Conservation (phyloP, 441 rosid species). For the Aleurites moluccanus region DNA sequence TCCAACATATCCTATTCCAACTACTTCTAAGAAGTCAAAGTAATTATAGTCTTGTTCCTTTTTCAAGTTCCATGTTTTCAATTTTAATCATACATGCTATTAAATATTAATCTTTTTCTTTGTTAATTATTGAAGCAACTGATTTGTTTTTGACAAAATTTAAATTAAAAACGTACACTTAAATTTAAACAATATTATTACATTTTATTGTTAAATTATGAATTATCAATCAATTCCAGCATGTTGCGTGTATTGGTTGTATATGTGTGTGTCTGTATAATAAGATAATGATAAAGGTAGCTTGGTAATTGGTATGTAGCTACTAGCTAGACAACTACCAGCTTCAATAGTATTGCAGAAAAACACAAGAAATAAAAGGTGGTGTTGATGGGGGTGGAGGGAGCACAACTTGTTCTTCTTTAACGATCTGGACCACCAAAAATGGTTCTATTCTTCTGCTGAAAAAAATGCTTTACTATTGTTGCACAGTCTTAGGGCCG, state of each 20-base stretch:
- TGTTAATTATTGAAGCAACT: no score
- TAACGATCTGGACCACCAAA: not conserved
- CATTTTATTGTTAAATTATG: no score
- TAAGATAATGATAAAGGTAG: no score
- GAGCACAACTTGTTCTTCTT: conserved; percentile 1
- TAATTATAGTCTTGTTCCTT: no score
- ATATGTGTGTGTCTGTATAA: no score
- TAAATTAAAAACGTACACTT: no score
- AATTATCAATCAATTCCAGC: no score
- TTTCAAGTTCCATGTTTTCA: not conserved
- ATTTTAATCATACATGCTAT: not conserved
- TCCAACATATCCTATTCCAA: not conserved
- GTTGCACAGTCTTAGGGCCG: not conserved
- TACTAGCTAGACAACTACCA: not conserved
- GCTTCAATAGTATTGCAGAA: conserved; percentile 14
- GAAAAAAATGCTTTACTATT: conserved; percentile 12
- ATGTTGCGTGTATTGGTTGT: no score
- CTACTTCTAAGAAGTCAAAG: not conserved
- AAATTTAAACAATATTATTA: no score
- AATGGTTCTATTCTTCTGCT: not conserved
- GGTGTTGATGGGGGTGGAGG: not conserved
- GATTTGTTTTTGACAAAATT: no score
- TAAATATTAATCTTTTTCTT: no score
- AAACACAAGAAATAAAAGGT: conserved; percentile 11
- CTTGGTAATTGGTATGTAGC: not conserved